Evolutionary conservation across 441 rosid genomes (phyloP).

Genomic region (Erodium trifolium): DNA sequence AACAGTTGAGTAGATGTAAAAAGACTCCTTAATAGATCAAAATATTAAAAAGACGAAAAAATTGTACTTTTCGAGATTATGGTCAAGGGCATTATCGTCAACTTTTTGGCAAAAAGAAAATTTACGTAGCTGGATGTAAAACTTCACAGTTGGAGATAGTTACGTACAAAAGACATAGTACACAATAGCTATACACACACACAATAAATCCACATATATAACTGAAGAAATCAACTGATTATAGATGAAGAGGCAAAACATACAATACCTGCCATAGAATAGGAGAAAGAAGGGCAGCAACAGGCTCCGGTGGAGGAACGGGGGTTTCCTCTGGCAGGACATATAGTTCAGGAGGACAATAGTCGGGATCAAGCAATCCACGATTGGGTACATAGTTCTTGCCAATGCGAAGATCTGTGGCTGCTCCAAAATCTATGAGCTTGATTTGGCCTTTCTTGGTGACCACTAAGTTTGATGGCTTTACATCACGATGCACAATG

Average conservation of each 20-base stretch:
- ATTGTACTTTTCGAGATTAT: too few species aligned
- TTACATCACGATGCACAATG: constrained; percentile 86
- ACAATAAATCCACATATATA: too few species aligned
- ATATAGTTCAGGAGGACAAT: constrained; percentile 85
- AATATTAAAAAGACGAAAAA: too few species aligned
- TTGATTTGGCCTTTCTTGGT: constrained; percentile 82
- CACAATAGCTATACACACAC: too few species aligned
- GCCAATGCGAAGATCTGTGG: constrained; percentile 91
- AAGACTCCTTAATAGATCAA: too few species aligned
- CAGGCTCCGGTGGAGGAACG: constrained; percentile 87
- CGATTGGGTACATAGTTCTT: constrained; percentile 72
- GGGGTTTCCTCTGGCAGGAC: constrained; percentile 97
- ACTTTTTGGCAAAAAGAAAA: too few species aligned
- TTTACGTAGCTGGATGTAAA: too few species aligned
- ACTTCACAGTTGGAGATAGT: too few species aligned
- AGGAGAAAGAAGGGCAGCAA: constrained; percentile 88
- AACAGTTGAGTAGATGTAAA: too few species aligned
- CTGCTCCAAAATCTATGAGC: constrained; percentile 98
- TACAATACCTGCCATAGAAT: constrained; percentile 72
- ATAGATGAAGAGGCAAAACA: background rate
- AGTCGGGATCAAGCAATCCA: constrained; percentile 74
- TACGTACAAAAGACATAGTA: too few species aligned
- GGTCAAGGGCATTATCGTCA: too few species aligned
- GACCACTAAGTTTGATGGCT: constrained; percentile 88
- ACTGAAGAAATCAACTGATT: too few species aligned